Base-by-base conservation (phyloP, 345 rosid genomes). In the Salix viminalis region DNA sequence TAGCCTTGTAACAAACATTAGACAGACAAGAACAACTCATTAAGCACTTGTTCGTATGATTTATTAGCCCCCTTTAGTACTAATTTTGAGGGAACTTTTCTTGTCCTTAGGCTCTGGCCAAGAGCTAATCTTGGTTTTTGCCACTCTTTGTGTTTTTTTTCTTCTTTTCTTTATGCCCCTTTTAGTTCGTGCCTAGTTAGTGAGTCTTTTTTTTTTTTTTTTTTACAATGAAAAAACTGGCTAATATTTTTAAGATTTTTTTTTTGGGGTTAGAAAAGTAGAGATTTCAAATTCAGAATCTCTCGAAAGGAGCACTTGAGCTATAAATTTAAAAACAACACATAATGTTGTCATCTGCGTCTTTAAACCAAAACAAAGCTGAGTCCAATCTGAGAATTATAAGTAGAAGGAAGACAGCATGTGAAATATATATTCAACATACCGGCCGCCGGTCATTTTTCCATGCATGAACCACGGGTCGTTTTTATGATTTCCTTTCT, bases 21-120 rank as follows among this genome's bases (percentile, higher is more conserved):
- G 68, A 78, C 78, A 75, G 87, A 81, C 89, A 89, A 84, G 76
- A 76, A 83, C 86, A 84, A 83, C 89, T 83, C 87, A 87, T 81
- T 69, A 65, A 88, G 83, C 89, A 85, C 88, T 75, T 42, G 36
- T 41, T 60, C 5, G 28, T 15, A 10, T 69, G 68, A 61, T 72
- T 56, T 58, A 68, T 52, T 74, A 58, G 42, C 50, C 68, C 74
- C 58, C 48, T 75, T 79, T 78, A 32, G 5, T 32, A 71, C 82
- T 61, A 79, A 81, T 75, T 79, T 86, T 84, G 74, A 85, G 82
- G 84, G 67, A 19, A 34, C 80, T 54, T 83, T 73, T 79, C 60
- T 72, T 72, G 83, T 75, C 84, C 79, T 82, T 74, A 48, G 52
- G 67, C 78, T 24, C 30, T 42, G 6, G 24, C 48, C 74, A 76